A percentile compares a stretch with the other conserved stretches of the same genome.
These are phyloP conservation scores for Casuarina cunninghamiana DNA, from an alignment of 306 rosid genomes.

Conservation along the genomic window DNA sequence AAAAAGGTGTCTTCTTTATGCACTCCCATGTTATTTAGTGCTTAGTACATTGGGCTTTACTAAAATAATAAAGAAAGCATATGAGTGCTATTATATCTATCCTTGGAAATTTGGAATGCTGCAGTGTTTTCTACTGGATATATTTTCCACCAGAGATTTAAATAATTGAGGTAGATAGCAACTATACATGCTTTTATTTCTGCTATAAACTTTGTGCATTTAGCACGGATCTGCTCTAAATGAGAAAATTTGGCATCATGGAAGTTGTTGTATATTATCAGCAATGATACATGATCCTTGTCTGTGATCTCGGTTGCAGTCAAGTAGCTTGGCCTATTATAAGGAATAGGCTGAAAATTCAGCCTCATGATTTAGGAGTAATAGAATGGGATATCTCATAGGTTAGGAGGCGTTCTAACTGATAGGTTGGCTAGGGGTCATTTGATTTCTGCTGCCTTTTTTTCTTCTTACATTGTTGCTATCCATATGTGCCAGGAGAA, in stretches of 20 bases:
- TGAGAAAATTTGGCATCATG: not conserved
- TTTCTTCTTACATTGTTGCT: slow-evolving; percentile 29
- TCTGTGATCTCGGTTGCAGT: not conserved
- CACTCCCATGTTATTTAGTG: not conserved
- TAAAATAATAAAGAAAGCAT: not conserved
- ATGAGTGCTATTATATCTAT: not conserved
- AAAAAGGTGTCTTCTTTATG: slow-evolving; percentile 39
- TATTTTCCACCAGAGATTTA: not conserved
- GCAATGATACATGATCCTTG: not conserved
- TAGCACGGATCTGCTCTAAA: not conserved
- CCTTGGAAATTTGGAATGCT: not conserved
- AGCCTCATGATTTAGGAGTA: not conserved
- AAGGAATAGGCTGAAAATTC: not conserved
- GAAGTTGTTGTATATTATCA: not conserved
- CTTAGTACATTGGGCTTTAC: not conserved
- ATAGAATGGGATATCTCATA: not conserved
- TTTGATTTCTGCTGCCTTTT: slow-evolving; percentile 6
- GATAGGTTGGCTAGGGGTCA: not conserved
- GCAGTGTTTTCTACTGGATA: not conserved
- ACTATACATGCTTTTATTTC: not conserved
- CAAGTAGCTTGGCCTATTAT: not conserved
- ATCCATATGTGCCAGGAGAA: slow-evolving; percentile 65
- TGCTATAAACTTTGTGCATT: not conserved
- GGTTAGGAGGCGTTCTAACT: not conserved
- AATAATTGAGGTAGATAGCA: not conserved